Base-by-base conservation (phyloP, 108 stramenopile genomes). In the Epithemia pelagica region DNA sequence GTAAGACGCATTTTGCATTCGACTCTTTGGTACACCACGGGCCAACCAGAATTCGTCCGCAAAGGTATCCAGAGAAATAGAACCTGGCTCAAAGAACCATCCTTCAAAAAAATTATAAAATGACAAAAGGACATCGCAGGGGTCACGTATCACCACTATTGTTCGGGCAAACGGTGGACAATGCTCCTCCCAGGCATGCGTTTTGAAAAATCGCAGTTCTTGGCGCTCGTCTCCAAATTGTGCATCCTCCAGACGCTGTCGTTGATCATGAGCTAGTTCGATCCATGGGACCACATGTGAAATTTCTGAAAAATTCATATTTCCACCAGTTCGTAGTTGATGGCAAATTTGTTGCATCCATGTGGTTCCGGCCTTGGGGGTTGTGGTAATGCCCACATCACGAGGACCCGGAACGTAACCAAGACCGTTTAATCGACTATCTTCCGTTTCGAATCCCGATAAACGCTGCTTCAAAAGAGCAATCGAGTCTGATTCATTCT, bases 321-420 rank as follows among this genome's bases (percentile, higher is more conserved):
- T 75, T 2, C 28, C 52, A 19, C 57, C 71, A 25, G 74, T 63
- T 37, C 79, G 79, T 18, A 81, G 57, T 56, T 81, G 79, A 59
- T 81, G 79, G 33, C 79, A 81, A 26, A 81, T 81, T 72, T 81
- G 78, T 59, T 78, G 78, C 71, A 78, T 58, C 78, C 78, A 78
- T 21, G 78, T 78, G 19, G 78, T 78, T 1, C 78, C 78, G 32
- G 73, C 79, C 51, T 81, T 81, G 30, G 79, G 79, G 20, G 79
- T 74, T 3, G 79, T 81, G 18, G 79, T 76, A 22, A 81, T 81
- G 7, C 61, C 71, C 1, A 81, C 75, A 28, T 81, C 79, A 52
- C 72, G 30, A 2, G 67, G 55, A 31, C 52, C 29, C 1, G 79
- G 79, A 3, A 31, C 26, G 54, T 81, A 81, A 27, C 53, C 27